Conservation (phyloP, 495 filamentous ascomycete genomes). For the Penicillium silybi region DNA sequence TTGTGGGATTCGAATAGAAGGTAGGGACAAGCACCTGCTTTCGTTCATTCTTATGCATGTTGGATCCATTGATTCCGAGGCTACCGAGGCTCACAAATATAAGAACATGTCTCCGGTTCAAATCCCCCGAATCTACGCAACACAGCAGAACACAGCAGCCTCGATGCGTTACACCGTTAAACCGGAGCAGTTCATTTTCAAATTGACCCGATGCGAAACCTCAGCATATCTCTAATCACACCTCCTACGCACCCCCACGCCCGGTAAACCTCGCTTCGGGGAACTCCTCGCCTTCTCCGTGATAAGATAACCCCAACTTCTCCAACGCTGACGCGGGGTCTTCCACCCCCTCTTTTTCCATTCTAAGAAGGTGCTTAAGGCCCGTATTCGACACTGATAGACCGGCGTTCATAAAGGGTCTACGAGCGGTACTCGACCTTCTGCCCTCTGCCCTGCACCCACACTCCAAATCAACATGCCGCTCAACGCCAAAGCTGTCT, state of each 20-base stretch:
- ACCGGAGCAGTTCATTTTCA: too few species aligned
- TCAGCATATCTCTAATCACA: neutral
- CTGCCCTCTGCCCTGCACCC: neutral
- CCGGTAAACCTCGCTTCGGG: neutral
- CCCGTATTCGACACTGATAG: neutral
- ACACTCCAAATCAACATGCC: constrained; percentile 39
- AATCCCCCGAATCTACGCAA: too few species aligned
- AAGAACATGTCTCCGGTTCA: too few species aligned
- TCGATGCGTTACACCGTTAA: too few species aligned
- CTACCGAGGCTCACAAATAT: too few species aligned
- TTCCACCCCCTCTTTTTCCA: neutral
- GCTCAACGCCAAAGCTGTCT: constrained; percentile 57
- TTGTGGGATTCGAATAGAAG: neutral
- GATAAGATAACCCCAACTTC: constrained; percentile 1
- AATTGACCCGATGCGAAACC: too few species aligned
- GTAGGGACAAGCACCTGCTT: too few species aligned
- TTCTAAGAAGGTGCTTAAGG: neutral
- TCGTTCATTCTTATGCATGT: too few species aligned
- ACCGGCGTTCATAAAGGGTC: neutral
- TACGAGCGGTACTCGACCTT: neutral
- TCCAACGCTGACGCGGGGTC: neutral
- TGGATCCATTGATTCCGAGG: too few species aligned
- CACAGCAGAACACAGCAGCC: too few species aligned
- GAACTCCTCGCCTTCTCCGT: neutral
- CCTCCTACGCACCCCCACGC: neutral